Evolutionary conservation across 495 filamentous ascomycete species (phyloP).

Genomic region (Penicillium alfredii): DNA sequence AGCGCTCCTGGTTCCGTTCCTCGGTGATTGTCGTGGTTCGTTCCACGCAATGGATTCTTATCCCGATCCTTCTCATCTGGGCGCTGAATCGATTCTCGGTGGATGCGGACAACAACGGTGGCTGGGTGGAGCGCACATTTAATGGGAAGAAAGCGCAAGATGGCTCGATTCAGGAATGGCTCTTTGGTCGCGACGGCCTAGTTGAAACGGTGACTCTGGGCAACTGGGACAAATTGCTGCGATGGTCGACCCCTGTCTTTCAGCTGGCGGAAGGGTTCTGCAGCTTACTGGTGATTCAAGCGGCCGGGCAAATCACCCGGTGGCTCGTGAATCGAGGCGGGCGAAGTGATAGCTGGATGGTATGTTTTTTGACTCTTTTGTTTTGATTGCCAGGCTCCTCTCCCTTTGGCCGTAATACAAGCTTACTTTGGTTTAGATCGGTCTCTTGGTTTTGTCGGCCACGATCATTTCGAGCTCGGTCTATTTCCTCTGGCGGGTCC

Average conservation of each 20-base stretch:
- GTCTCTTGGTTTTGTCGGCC: conserved; percentile 77
- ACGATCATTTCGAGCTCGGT: conserved; percentile 88
- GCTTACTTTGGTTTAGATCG: conserved; percentile 55
- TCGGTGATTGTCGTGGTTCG: conserved; percentile 58
- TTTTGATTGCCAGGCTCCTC: too few relatives aligned
- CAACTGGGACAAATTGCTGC: conserved; percentile 80
- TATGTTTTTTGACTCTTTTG: conserved; percentile 47
- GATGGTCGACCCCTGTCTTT: conserved; percentile 93
- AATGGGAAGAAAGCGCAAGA: conserved; percentile 58
- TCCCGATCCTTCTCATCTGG: conserved; percentile 87
- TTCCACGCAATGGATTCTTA: conserved; percentile 72
- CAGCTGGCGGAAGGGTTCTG: conserved; percentile 95
- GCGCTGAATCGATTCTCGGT: conserved; percentile 89
- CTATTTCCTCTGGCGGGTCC: conserved; percentile 95
- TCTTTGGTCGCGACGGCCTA: conserved; percentile 75
- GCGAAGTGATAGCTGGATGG: conserved; percentile 95
- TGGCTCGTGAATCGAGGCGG: conserved; percentile 87
- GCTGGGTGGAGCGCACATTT: conserved; percentile 79
- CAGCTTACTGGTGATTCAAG: conserved; percentile 91
- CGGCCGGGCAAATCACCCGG: conserved; percentile 87
- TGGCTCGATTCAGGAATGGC: conserved; percentile 66
- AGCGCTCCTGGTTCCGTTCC: conserved; percentile 65
- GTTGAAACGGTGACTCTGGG: conserved; percentile 74
- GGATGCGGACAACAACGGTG: conserved; percentile 61
- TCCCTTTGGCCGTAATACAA: conserved; percentile 6